phyloP scores from a whole-genome alignment of 345 rosid genomes.

The Hibiscus trionum region DNA sequence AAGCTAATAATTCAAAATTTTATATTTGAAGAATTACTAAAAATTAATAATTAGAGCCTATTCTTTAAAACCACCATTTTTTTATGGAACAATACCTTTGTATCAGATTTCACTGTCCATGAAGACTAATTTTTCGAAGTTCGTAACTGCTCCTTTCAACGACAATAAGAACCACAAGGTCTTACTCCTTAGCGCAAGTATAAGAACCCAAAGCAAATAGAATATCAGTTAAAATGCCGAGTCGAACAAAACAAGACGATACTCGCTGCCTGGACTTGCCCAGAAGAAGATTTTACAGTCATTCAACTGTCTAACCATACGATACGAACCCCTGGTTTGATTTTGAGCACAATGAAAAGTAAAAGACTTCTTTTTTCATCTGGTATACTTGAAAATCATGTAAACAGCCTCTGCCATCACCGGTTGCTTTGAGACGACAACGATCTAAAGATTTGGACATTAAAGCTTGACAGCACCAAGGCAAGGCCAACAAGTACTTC shows the following conservation, averaged over 20 bases:
- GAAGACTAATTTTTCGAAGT: slow-evolving; percentile 22
- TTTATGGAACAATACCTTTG: too few species aligned
- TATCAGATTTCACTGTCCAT: too few species aligned
- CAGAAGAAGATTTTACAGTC: neutral
- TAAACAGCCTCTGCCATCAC: neutral
- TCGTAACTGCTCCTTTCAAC: slow-evolving; percentile 59
- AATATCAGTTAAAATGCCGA: neutral
- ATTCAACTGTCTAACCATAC: neutral
- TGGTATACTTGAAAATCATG: neutral
- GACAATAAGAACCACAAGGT: too few species aligned
- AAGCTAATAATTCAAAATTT: too few species aligned
- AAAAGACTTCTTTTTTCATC: neutral
- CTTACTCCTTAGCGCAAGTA: too few species aligned
- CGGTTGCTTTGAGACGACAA: neutral
- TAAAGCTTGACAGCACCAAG: neutral
- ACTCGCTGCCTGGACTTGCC: neutral
- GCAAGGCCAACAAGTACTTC: neutral
- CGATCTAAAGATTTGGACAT: neutral
- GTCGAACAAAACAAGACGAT: neutral
- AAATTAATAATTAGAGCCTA: too few species aligned
- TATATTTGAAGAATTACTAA: too few species aligned
- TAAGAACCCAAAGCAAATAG: too few species aligned
- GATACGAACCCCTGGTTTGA: neutral
- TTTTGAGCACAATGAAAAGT: neutral
- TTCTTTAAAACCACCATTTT: too few species aligned